A percentile compares a stretch with the other conserved stretches of the same genome.
Evolutionary conservation across 1,284 basidiomycete genomes (phyloP).

Genomic region (Ceratobasidium sp.): DNA sequence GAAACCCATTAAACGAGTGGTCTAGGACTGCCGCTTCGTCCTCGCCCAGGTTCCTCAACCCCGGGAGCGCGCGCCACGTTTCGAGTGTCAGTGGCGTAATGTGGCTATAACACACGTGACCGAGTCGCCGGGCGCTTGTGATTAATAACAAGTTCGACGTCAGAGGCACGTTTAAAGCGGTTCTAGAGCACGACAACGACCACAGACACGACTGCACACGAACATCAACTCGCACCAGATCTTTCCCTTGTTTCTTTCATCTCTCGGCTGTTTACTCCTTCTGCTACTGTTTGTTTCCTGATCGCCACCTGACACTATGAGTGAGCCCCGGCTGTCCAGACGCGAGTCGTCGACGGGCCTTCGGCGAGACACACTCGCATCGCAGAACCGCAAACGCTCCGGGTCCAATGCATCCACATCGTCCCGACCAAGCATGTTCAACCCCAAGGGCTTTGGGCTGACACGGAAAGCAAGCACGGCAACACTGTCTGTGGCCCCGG

Average conservation of each 20-base stretch:
- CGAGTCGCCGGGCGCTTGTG: constrained; percentile 21
- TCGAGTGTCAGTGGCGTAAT: not conserved
- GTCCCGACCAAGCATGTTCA: constrained; percentile 14
- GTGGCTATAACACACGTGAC: constrained; percentile 25
- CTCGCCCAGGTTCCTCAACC: not conserved
- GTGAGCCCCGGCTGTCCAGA: constrained; percentile 21
- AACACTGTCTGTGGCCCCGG: constrained; percentile 22
- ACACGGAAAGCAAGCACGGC: constrained; percentile 34
- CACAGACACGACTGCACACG: constrained; percentile 1
- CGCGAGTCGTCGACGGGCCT: constrained; percentile 29
- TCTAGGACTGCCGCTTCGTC: no score
- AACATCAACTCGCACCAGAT: not conserved
- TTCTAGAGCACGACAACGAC: constrained; percentile 2
- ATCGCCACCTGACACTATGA: constrained; percentile 27
- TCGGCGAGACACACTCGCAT: constrained; percentile 8
- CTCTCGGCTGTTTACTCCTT: not conserved
- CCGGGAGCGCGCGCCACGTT: not conserved
- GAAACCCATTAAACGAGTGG: no score
- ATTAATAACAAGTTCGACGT: constrained; percentile 32
- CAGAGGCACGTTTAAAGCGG: constrained; percentile 32
- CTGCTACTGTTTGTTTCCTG: not conserved
- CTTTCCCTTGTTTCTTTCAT: not conserved
- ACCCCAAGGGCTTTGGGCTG: constrained; percentile 30
- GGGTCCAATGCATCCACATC: constrained; percentile 18
- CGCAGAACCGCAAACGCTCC: constrained; percentile 6